Evolutionary conservation across 371 early-diverging fungal genomes (phyloP), one percentile per base, ranked within the genome.

Genomic region (Rhizopus stolonifer): DNA sequence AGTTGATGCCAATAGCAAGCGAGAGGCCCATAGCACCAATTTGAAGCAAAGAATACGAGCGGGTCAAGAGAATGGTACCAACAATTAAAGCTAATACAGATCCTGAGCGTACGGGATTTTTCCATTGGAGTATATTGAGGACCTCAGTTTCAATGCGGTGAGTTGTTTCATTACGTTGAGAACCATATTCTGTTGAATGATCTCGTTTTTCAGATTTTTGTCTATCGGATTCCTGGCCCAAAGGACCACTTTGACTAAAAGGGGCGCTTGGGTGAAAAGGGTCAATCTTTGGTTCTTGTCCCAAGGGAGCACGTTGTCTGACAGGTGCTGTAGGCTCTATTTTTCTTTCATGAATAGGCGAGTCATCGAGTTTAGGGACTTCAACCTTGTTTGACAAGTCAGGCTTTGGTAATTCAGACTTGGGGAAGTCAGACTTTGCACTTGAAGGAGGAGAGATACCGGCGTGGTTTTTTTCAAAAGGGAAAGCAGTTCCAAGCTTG

Each of bases 11-110:
- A 36, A 62, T 72, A 11, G 69, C 60, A 1, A 76, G 39, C 3
- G 72, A 70, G 32, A 72, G 47, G 14, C 48, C 31, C 8, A 67
- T 64, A 31, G 72, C 52, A 22, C 52, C 46, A 7, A 76, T 50
- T 47, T 76, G 72, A 5, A 76, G 52, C 19, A 72, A 42, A 18
- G 77, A 76, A 38, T 76, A 76, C 42, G 58, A 64, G 3, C 69
- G 61, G 26, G 70, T 58, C 53, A 76, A 33, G 2, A 70, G 6
- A n/a, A 72, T 63, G 4, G 58, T 46, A 6, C 63, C 64, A 8
- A 68, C 53, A 50, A 63, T 49, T 1, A 60, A 8, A 14, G 29
- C 56, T 17, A 76, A 39, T 3, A 61, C 47, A 0, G 52, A 56
- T n/a, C 54, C 68, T 2, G 77, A 76, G 3, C 77, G 65, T 31